Evolutionary conservation across 805 yeast genomes (phyloP).

Genomic region (Kurtzmaniella fragi): DNA sequence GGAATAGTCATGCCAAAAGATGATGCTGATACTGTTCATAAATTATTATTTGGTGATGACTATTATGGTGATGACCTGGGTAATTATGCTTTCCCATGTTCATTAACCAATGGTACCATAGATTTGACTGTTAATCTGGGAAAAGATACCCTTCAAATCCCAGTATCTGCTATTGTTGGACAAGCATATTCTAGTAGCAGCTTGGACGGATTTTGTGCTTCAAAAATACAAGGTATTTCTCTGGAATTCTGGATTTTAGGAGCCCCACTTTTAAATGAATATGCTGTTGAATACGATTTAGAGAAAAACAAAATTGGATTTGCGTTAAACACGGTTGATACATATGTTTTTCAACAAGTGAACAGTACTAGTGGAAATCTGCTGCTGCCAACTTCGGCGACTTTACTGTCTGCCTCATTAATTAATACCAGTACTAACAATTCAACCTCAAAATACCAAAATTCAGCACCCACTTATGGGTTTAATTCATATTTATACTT

Average conservation of each 20-base stretch:
- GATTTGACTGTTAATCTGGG: conserved; percentile 28
- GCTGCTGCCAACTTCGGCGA: too few relatives aligned
- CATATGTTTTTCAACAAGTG: too few relatives aligned
- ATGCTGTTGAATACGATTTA: conserved; percentile 55
- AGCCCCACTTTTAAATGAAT: conserved; percentile 51
- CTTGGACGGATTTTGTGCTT: conserved; percentile 52
- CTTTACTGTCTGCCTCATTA: conserved; percentile 2
- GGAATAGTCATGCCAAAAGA: conserved; percentile 49
- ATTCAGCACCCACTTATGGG: too few relatives aligned
- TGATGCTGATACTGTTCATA: conserved; percentile 51
- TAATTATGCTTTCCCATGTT: conserved; percentile 58
- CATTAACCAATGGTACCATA: conserved; percentile 35
- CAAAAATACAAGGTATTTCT: conserved; percentile 57
- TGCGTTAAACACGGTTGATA: conserved; percentile 16
- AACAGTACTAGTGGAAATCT: too few relatives aligned
- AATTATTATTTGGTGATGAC: conserved; percentile 37
- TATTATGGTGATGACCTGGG: conserved; percentile 52
- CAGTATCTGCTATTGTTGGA: conserved; percentile 46
- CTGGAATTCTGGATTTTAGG: conserved; percentile 55
- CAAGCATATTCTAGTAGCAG: conserved; percentile 30
- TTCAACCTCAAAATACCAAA: too few relatives aligned
- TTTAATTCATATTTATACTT: too few relatives aligned
- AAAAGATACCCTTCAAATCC: conserved; percentile 33
- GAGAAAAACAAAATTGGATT: conserved; percentile 48
- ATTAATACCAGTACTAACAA: neutral